Evolutionary conservation across 345 rosid species (phyloP), one percentile per base, ranked within the genome.

Genomic region (Murraya paniculata): DNA sequence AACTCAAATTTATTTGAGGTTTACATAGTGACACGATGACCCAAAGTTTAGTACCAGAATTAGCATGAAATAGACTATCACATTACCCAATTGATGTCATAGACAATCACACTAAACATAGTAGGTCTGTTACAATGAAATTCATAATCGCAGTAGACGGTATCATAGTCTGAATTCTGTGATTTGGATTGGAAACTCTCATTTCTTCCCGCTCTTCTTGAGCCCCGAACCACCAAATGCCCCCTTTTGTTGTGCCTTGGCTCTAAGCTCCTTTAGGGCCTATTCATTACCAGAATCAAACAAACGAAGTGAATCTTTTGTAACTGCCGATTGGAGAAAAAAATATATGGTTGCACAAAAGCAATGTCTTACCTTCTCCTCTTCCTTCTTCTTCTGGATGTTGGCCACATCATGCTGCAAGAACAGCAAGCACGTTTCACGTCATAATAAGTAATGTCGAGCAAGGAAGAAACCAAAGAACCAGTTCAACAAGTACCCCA

Each of bases 191-290:
- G n/a, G 35, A 68, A 68, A 68, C 59, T 73, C 78, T 93, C 86
- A 93, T 85, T 95, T 95, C 92, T 95, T 95, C 68, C 98, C 95
- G 24, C 98, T 95, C 89, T 91, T 93, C 92, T 92, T 93, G 39
- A 95, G 98, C 33, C 98, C 98, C 62, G 98, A 13, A 67, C 98
- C 98, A 84, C 98, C 98, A 35, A 93, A 72, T 18, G 89, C 1
- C 7, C 98, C 98, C 84, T 93, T 93, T 82, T 90, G 90, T 24
- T 81, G 80, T 16, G 98, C 98, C 88, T 92, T 95, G 55, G 97
- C 91, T 83, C 81, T 90, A 35, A 95, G 97, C 79, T 95, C 98
- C 83, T 87, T 91, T 70, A 93, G 89, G 0, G 97, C 98, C 98
- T 94, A 82, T 55, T 73, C 78, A 57, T 41, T 55, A 70, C 24